Base-by-base conservation (phyloP, 306 rosid genomes). In the Arachis hypogaea region DNA sequence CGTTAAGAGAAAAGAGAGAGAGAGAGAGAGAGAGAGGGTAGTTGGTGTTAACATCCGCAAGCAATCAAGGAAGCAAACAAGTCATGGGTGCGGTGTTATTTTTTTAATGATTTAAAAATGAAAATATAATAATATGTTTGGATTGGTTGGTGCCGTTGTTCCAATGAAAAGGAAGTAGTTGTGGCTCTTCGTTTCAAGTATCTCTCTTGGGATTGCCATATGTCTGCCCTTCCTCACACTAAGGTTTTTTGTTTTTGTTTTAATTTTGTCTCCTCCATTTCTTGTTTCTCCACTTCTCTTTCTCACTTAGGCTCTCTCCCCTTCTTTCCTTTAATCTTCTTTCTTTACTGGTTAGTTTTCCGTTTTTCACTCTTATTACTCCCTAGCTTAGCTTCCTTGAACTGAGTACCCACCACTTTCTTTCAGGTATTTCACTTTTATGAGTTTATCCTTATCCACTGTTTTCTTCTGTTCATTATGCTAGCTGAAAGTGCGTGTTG, bases 121-220 rank as follows among this genome's bases (percentile, higher is more conserved):
- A 9, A 9, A 49, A 49, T 42, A 30, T 57, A 75, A 49, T 45
- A 33, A 66, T 69, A 71, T 75, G 40, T 68, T 80, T 72, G 69
- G 43, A 76, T 86, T 86, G 87, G 93, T 86, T 82, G 98, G 89
- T 89, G 74, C 81, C 85, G 78, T 65, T 86, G 96, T 82, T 89
- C 89, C 97, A 87, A 91, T 91, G 85, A 93, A 85, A 89, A 85
- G 97, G 80, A 87, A 84, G 81, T 78, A 71, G 38, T 33, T 33
- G 38, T 33, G 82, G 86, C 79, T 81, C 81, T 87, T 69, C 72
- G 82, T 79, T 89, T 3, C 61, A 74, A 76, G 44, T 74, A 78
- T 76, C 60, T 86, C 86, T 86, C 86, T 89, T 73, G 85, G 88
- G 82, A 83, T 85, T 83, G 62, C 69, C 78, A 83, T 88, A 86